Evolutionary conservation across 2,329 filamentous ascomycete genomes (phyloP).

Genomic region (Incumbomyces delicatus): DNA sequence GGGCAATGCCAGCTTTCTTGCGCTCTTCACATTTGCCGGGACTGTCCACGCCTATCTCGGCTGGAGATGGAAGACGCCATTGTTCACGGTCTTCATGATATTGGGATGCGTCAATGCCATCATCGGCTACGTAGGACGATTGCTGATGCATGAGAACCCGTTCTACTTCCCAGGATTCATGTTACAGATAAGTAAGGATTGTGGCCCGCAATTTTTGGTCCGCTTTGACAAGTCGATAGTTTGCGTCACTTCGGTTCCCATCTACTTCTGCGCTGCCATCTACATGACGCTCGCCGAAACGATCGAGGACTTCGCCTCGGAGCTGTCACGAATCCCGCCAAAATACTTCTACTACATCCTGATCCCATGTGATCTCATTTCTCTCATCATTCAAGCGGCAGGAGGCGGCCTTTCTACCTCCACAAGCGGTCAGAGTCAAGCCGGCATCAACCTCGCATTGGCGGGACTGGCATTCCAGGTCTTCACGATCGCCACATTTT

Average conservation of each 20-base stretch:
- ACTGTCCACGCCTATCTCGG: conserved; percentile 29
- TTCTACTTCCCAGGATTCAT: conserved; percentile 52
- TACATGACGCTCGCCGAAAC: conserved; percentile 39
- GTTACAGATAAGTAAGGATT: conserved; percentile 48
- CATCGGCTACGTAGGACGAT: conserved; percentile 51
- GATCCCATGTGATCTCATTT: conserved; percentile 32
- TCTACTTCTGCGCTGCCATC: conserved; percentile 52
- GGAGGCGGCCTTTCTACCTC: conserved; percentile 27
- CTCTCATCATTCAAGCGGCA: conserved; percentile 30
- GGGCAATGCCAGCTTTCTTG: conserved; percentile 32
- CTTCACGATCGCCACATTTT: conserved; percentile 27
- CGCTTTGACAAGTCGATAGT: conserved; percentile 1
- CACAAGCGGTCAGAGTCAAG: conserved; percentile 4
- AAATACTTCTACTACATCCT: conserved; percentile 27
- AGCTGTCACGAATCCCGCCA: conserved; percentile 31
- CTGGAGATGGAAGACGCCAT: conserved; percentile 27
- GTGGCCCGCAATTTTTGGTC: neutral
- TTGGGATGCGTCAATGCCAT: conserved; percentile 50
- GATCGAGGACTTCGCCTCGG: conserved; percentile 28
- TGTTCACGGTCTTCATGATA: conserved; percentile 41
- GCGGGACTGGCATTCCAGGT: conserved; percentile 34
- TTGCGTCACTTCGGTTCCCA: conserved; percentile 44
- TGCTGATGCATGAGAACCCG: conserved; percentile 48
- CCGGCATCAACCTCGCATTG: conserved; percentile 29
- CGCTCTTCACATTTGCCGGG: conserved; percentile 32